phyloP scores from a whole-genome alignment of 2,329 filamentous ascomycete genomes.

The Geosmithia flava region DNA sequence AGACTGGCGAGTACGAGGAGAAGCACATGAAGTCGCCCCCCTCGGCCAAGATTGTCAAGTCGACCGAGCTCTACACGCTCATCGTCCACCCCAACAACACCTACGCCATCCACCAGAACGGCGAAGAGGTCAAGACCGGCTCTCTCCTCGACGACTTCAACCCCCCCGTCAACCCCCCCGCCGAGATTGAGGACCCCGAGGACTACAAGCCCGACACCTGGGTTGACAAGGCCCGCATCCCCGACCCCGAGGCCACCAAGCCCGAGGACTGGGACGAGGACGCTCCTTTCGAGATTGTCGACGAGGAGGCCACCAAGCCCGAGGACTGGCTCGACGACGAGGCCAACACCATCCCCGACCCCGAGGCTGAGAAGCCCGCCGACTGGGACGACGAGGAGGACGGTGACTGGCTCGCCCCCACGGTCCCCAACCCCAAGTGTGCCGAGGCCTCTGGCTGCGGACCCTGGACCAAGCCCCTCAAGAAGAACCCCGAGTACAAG shows the following conservation, averaged over 20 bases:
- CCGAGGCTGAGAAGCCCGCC: slow-evolving; percentile 92
- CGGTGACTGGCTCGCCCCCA: slow-evolving; percentile 89
- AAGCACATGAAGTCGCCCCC: slow-evolving; percentile 88
- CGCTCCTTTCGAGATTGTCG: slow-evolving; percentile 88
- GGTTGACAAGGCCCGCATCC: slow-evolving; percentile 86
- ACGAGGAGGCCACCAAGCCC: slow-evolving; percentile 81
- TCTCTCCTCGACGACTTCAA: slow-evolving; percentile 88
- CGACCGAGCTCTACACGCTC: slow-evolving; percentile 88
- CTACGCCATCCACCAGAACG: slow-evolving; percentile 85
- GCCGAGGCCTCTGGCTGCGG: slow-evolving; percentile 87
- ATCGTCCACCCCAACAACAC: slow-evolving; percentile 96
- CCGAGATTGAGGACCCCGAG: slow-evolving; percentile 90
- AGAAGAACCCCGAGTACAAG: slow-evolving; percentile 94
- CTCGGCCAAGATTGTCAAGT: slow-evolving; percentile 79
- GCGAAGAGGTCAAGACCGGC: slow-evolving; percentile 76
- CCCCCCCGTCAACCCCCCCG: slow-evolving; percentile 83
- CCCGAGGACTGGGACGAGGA: slow-evolving; percentile 99
- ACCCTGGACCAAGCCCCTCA: slow-evolving; percentile 82
- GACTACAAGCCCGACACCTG: slow-evolving; percentile 92
- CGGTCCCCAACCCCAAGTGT: slow-evolving; percentile 92
- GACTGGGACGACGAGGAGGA: slow-evolving; percentile 99
- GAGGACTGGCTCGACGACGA: slow-evolving; percentile 95
- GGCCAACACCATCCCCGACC: slow-evolving; percentile 71
- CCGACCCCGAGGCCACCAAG: slow-evolving; percentile 89
- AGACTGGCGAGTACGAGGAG: slow-evolving; percentile 99